Evolutionary conservation across 2,329 filamentous ascomycete genomes (phyloP).

Genomic region (Ophiostoma perfectum): DNA sequence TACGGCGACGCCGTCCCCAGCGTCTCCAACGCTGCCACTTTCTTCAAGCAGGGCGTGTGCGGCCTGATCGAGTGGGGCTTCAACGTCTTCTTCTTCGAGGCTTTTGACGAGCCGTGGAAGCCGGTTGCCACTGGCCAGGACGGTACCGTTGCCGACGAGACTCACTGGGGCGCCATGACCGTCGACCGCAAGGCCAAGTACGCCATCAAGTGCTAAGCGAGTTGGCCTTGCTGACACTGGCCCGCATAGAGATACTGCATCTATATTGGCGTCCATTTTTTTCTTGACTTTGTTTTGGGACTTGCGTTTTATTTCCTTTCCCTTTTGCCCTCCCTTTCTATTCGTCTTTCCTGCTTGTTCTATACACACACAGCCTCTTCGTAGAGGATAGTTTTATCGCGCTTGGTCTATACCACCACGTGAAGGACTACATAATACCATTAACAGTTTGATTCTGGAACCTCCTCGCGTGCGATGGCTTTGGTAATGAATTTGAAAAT

Average conservation of each 20-base stretch:
- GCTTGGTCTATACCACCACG: not conserved
- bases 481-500: no score
- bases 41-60: slow-evolving; percentile 21
- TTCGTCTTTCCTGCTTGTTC: not conserved
- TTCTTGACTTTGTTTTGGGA: not conserved
- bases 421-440: not conserved
- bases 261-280: not conserved
- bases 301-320: not conserved
- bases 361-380: not conserved
- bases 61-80: slow-evolving; percentile 22
- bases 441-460: no score
- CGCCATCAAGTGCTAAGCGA: slow-evolving; percentile 17
- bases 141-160: slow-evolving; percentile 22
- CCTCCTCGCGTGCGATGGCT: no score
- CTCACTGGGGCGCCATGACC: slow-evolving; percentile 24
- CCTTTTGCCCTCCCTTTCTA: not conserved
- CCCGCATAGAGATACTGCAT: not conserved
- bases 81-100: slow-evolving; percentile 24
- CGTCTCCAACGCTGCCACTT: slow-evolving; percentile 17
- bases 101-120: slow-evolving; percentile 24
- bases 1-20: slow-evolving; percentile 20
- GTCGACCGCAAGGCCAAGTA: slow-evolving; percentile 23
- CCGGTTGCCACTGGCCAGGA: slow-evolving; percentile 18
- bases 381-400: not conserved
- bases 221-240: not conserved